Evolutionary conservation across 2,329 filamentous ascomycete genomes (phyloP), one percentile per base, ranked within the genome.

Genomic region (Paramyrothecium sp.): DNA sequence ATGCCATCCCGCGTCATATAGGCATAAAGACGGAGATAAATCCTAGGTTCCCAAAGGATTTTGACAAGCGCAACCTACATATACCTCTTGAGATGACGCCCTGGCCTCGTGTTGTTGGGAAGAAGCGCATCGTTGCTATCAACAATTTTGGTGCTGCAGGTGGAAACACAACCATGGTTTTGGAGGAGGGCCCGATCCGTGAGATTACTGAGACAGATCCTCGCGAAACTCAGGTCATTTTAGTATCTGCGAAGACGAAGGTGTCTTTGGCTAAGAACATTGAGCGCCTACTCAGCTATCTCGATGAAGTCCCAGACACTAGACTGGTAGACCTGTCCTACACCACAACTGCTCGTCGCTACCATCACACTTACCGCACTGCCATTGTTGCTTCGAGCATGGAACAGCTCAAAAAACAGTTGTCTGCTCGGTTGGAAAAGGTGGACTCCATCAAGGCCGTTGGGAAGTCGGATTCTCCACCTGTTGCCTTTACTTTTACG

Each of bases 81-180:
- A 87, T 89, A 62, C 79, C 84, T 2, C 78, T 81, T 59, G 74
- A 85, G 61, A 67, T 77, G 53, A 82, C 80, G 0, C 76, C 79
- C 0, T 83, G 84, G 71, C 65, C 65, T 58, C 76, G 85, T 53
- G 73, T 20, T 3, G 46, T 51, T 51, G 76, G 75, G 20, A 77
- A 76, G 65, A 78, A 76, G 2, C 74, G 80, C 26, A 71, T 75
- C 5, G 73, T 82, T 10, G 83, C 84, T 58, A 70, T 89, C 60
- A 91, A 91, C 75, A 89, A 89, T 73, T 90, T 89, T 67, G 84
- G 83, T 60, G 89, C 88, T 7, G 86, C 88, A 54, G 88, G 88
- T 61, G 88, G 89, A 34, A 91, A 91, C 71, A 89, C 88, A 1
- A 84, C 86, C 17, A 69, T 90, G 22, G 70, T 91, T 7, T 65